A percentile compares a stretch with the other conserved stretches of the same genome.
Evolutionary conservation across 1,284 basidiomycete species (phyloP).

Genomic region (Ustilago trichophora): DNA sequence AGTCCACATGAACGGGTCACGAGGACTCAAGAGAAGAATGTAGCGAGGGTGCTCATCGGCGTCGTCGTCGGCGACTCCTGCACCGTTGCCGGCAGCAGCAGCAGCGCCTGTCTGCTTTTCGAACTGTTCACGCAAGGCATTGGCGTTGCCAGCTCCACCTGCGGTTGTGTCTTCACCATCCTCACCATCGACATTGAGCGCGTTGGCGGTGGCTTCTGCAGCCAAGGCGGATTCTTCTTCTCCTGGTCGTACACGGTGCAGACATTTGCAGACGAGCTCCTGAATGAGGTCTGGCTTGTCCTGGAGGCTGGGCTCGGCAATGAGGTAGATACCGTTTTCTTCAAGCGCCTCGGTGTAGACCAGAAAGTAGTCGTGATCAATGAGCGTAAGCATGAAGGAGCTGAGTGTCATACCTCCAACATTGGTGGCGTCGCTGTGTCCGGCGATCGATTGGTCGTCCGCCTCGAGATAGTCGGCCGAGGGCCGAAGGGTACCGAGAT

Average conservation of each 20-base stretch:
- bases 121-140: slow-evolving; percentile 29
- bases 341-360: slow-evolving; percentile 91
- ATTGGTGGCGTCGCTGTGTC: slow-evolving; percentile 12
- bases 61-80: slow-evolving; percentile 68
- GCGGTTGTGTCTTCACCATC: slow-evolving; percentile 27
- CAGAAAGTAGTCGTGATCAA: slow-evolving; percentile 89
- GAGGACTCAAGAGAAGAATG: slow-evolving; percentile 85
- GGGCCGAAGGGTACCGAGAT: slow-evolving; percentile 73
- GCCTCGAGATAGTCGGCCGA: slow-evolving; percentile 40
- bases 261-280: slow-evolving; percentile 84
- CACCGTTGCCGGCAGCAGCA: not conserved
- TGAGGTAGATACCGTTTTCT: slow-evolving; percentile 90
- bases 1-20: slow-evolving; percentile 90
- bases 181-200: slow-evolving; percentile 39
- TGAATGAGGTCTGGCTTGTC: slow-evolving; percentile 83
- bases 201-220: slow-evolving; percentile 29
- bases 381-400: slow-evolving; percentile 80
- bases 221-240: slow-evolving; percentile 46
- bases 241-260: slow-evolving; percentile 54
- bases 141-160: slow-evolving; percentile 16
- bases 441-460: slow-evolving; percentile 22
- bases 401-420: slow-evolving; percentile 72
- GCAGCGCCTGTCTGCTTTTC: slow-evolving; percentile 31
- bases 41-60: slow-evolving; percentile 71
- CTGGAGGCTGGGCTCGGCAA: slow-evolving; percentile 84